Evolutionary conservation across 352 stramenopile species (phyloP).

Genomic region (Globisporangium ultimum): DNA sequence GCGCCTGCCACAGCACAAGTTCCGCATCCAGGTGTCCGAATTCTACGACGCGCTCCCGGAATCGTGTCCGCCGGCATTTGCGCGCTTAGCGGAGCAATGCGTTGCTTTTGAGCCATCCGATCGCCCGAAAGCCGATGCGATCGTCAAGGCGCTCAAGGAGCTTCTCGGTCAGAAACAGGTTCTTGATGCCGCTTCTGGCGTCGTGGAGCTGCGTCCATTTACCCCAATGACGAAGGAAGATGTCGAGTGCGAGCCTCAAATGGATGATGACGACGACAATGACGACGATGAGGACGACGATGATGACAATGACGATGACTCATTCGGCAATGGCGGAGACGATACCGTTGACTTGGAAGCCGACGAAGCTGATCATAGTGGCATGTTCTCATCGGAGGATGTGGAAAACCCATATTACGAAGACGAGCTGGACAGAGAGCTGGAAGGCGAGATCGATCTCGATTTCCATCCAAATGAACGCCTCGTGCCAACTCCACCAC

Average conservation of each 20-base stretch:
- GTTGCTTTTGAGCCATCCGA: constrained; percentile 75
- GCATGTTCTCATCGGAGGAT: constrained; percentile 20
- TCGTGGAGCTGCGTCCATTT: constrained; percentile 60
- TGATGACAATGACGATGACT: constrained; percentile 31
- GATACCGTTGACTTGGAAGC: constrained; percentile 41
- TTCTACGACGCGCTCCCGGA: constrained; percentile 63
- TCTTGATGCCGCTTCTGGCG: not conserved
- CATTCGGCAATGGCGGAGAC: constrained; percentile 29
- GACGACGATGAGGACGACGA: constrained; percentile 50
- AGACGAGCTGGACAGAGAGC: constrained; percentile 14
- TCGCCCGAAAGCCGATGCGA: constrained; percentile 42
- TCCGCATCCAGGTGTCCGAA: constrained; percentile 54
- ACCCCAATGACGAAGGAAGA: constrained; percentile 28
- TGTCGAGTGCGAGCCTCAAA: constrained; percentile 57
- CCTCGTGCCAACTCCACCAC: constrained; percentile 27
- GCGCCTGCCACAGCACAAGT: constrained; percentile 83
- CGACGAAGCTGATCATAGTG: constrained; percentile 32
- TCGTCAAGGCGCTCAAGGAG: constrained; percentile 42
- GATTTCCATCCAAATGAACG: constrained; percentile 16
- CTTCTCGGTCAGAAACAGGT: constrained; percentile 32
- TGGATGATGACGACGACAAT: constrained; percentile 41
- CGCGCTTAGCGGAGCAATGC: constrained; percentile 62
- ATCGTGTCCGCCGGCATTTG: constrained; percentile 56
- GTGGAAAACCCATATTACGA: constrained; percentile 26
- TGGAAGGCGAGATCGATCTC: constrained; percentile 24